Evolutionary conservation across 2,329 filamentous ascomycete genomes (phyloP), one percentile per base, ranked within the genome.

Genomic region (Fusarium caatingaense): DNA sequence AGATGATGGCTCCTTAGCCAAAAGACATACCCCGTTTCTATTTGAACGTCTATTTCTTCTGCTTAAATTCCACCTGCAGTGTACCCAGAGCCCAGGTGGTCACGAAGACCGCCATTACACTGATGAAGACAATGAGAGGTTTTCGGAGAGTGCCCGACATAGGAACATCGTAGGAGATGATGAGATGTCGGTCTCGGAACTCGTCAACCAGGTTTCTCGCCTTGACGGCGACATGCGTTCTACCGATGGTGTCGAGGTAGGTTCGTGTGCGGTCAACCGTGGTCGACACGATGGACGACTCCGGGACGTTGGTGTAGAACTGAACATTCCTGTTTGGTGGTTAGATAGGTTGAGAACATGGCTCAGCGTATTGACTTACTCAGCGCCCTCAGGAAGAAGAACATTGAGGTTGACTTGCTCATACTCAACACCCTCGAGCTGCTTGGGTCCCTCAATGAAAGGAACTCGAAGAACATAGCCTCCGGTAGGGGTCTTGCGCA

Each of bases 151-250:
- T 89, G 28, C 93, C 91, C 5, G 86, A 78, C 71, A 91, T 85
- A 3, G 94, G 88, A 77, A 96, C 93, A 69, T 97, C 92, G 80
- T 99, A 99, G 3, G 92, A 91, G 56, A 98, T 92, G 73, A 97
- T 84, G 23, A 98, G 80, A 70, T 96, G 90, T 32, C 92, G 90
- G 76, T 94, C 93, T 56, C 94, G 88, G 76, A 94, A 89, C 72
- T 98, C 96, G 74, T 99, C 96, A 2, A 97, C 93, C 55, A 98
- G 84, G 79, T 98, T 98, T 73, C 90, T 86, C 10, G 93, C 93
- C 66, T 91, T 92, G 76, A 99, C 86, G 53, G 87, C 91, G 65
- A 99, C 85, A 1, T 91, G 88, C 1, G 95, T 97, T 69, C 96
- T 92, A 66, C 96, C 96, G 32, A 95, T 76, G 0, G 96, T 98